Base-by-base conservation (phyloP, 306 rosid species). In the Vicia sativa region DNA sequence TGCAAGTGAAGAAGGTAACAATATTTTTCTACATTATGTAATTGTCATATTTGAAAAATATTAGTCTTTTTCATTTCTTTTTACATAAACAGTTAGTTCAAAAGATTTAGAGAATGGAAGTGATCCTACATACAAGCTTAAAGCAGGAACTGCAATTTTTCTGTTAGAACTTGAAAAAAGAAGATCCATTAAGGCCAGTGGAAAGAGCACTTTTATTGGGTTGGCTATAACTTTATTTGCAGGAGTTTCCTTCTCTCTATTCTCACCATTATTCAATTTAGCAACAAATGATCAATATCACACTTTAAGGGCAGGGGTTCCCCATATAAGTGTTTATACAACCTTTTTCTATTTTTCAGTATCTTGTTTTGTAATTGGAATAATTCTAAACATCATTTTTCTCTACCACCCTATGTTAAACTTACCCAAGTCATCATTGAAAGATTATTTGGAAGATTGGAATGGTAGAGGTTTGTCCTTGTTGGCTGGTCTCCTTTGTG, bases 231-330 rank as follows among this genome's bases (percentile, higher is more conserved):
- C 82, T 13, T 89, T 93, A 88, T 82, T 90, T 64, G 91, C 97
- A 4, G 96, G 98, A 14, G 9, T 77, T 50, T 93, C 85, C 83
- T 85, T 93, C 73, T 93, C 98, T 15, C 48, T 93, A 13, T 93
- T 93, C 80, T 86, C 96, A 12, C 98, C 98, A 3, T 96, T 96
- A 71, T 85, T 93, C 83, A 93, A 93, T 52, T 77, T 93, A 73
- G 98, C 98, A 61, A 86, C 98, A 67, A 93, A 93, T 77, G 98
- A 93, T 54, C 98, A 93, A 38, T 93, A 97, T 96, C 71, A 85
- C 65, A 80, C 89, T 13, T 63, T 90, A 62, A 79, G 83, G 46
- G 69, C 82, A 57, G 95, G 91, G 72, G 90, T 90, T 59, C 89
- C 91, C 9, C 95, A 83, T 77, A 67, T 92, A 84, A 82, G 73